Conservation (phyloP, 2,329 filamentous ascomycete genomes). For the Ilyonectria sp. region DNA sequence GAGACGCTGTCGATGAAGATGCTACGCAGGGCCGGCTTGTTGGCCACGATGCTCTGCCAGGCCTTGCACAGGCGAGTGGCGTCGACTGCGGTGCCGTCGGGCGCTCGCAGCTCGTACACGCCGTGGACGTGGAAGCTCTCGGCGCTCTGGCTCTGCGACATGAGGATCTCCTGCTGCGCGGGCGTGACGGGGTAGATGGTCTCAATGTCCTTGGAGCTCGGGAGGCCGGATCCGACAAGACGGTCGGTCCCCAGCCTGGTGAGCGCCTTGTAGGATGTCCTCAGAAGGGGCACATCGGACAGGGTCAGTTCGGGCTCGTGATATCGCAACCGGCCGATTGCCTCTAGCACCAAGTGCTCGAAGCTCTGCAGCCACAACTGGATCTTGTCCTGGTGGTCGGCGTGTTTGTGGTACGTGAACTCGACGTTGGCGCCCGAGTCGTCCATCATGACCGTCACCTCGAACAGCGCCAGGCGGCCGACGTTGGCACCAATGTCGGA, state of each 20-base stretch:
- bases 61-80: constrained; percentile 62
- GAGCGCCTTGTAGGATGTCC: constrained; percentile 63
- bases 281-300: constrained; percentile 64
- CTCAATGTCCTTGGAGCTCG: constrained; percentile 62
- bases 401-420: constrained; percentile 60
- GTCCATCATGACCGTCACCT: constrained; percentile 64
- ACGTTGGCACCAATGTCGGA: constrained; percentile 63
- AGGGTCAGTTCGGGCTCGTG: constrained; percentile 65
- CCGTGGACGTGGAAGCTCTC: constrained; percentile 61
- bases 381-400: constrained; percentile 60
- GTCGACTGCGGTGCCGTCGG: constrained; percentile 57
- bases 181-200: constrained; percentile 64
- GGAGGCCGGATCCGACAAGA: constrained; percentile 57
- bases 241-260: constrained; percentile 60
- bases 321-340: constrained; percentile 58
- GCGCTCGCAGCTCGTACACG: constrained; percentile 63
- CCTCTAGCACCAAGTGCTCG: constrained; percentile 62
- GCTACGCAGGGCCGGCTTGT: constrained; percentile 63
- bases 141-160: constrained; percentile 59
- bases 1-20: constrained; percentile 67
- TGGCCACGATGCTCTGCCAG: constrained; percentile 65
- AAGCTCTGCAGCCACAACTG: constrained; percentile 63
- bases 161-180: constrained; percentile 65
- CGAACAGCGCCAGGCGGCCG: constrained; percentile 66
- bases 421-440: constrained; percentile 60